Evolutionary conservation across 2,329 filamentous ascomycete genomes (phyloP), one percentile per base, ranked within the genome.

Genomic region (Dothidotthia symphoricarpi): DNA sequence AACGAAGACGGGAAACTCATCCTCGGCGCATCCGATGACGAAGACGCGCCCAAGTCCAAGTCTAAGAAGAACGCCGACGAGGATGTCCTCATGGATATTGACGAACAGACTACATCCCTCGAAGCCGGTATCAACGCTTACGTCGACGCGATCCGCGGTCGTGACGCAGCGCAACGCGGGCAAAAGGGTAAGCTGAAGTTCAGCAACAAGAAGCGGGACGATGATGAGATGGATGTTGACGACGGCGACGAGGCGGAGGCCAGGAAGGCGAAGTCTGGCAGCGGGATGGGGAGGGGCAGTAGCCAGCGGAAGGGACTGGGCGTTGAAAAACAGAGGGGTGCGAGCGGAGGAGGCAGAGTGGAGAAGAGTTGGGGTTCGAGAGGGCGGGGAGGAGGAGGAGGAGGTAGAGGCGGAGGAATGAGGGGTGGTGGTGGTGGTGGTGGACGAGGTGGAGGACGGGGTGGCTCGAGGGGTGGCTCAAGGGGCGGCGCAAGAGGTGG

Each of bases 1-100:
- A 82, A 93, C 57, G 67, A 83, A 32, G 87, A 94, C 61, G 88
- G 88, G 45, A 93, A 90, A 69, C 77, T 94, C 28, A 78, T 94
- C 49, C 75, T 94, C 36, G 19, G 82, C 53, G 72, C 70, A 14
- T 74, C 76, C 5, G 68, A 67, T 13, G 55, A 59, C 53, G 76
- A 77, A 32, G 67, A 40, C 10, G 31, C 31, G 15, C 33, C 36
- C 16, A 47, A 45, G 16, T 37, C 27, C 27, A 61, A 58, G 43
- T 22, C 19, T 5, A 57, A 55, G 17, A 45, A 43, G 71, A 76
- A 31, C 28, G 49, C 45, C 12, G 55, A 59, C 26, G 64, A 63
- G 16, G 69, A 70, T 28, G 73, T 75, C 15, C 78, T 77, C 53
- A 85, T 84, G 77, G 77, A 89, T 53, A 69, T 74, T 33, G 70